These are phyloP conservation scores for Trichoderma gamsii DNA, from an alignment of 495 filamentous ascomycete species.

Conservation along the genomic window DNA sequence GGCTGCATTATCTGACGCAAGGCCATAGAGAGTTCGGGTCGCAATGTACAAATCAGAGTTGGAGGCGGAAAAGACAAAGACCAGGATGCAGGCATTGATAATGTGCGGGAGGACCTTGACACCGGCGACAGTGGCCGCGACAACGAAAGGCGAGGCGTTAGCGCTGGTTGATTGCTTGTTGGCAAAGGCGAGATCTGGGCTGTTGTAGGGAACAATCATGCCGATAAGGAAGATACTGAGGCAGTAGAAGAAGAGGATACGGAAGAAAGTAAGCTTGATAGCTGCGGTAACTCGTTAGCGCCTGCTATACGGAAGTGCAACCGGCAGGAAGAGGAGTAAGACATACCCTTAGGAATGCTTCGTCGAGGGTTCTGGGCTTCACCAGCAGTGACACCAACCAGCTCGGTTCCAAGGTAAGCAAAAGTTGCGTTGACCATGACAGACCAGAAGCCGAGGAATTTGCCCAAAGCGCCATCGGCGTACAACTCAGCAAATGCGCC, in stretches of 20 bases:
- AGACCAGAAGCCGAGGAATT: conserved; percentile 73
- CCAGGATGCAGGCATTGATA: conserved; percentile 73
- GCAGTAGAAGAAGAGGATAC: conserved; percentile 71
- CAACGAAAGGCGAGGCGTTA: conserved; percentile 61
- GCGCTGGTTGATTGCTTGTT: conserved; percentile 43
- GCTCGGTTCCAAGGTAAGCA: conserved; percentile 78
- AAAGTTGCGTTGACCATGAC: conserved; percentile 74
- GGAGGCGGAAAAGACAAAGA: conserved; percentile 73
- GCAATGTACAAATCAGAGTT: conserved; percentile 81
- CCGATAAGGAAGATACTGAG: conserved; percentile 66
- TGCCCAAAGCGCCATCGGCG: conserved; percentile 36
- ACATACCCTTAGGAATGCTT: conserved; percentile 20
- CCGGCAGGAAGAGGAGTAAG: neutral
- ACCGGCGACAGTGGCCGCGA: conserved; percentile 55
- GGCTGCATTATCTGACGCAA: conserved; percentile 71
- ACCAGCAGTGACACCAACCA: conserved; percentile 73
- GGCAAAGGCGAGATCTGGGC: conserved; percentile 51
- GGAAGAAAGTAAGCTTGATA: conserved; percentile 65
- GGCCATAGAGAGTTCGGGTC: conserved; percentile 70
- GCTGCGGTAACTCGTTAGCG: conserved; percentile 29
- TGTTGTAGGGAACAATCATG: conserved; percentile 57
- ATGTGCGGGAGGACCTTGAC: conserved; percentile 63
- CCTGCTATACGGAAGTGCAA: neutral
- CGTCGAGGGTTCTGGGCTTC: conserved; percentile 70
- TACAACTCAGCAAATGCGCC: conserved; percentile 60